Evolutionary conservation across 768 basidiomycete species (phyloP), one percentile per base, ranked within the genome.

Genomic region (Gloeophyllum trabeum): DNA sequence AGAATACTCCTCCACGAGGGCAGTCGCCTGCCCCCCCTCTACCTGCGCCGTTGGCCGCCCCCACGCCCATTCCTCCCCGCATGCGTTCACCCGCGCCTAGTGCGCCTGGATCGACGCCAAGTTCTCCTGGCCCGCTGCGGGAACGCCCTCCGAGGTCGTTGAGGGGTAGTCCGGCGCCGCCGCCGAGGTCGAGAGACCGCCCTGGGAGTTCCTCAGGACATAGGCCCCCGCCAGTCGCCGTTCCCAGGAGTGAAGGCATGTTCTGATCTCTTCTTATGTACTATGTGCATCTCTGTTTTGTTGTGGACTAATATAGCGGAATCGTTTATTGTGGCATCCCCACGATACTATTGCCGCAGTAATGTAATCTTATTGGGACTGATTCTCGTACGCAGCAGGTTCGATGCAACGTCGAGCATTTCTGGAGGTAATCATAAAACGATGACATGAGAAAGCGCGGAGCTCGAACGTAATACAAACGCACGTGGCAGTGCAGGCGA

Each of bases 201-300:
- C 82, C 84, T 2, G 70, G 73, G 10, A 83, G 79, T 53, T 54
- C 64, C 22, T 49, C 65, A 16, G 66, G 63, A 12, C 65, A 63
- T 46, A 67, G 71, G 18, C 65, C 71, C 16, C 68, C 73, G 3
- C 73, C 68, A 3, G 63, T 73, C 2, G 72, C 70, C 18, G 59
- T 76, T 35, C 73, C 76, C 19, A 70, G 65, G 49, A 64, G 73
- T 36, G 76, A 79, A 35, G 76, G 77, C 4, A 76, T 81, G 76
- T 70, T 81, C 54, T 80, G 58, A 69, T 28, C 24, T 18, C 16
- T n/a, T 35, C 20, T 20, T 32, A n/a, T n/a, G n/a, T n/a, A n/a
- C n/a, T n/a, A n/a, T n/a, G n/a, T n/a, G n/a, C n/a, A n/a, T n/a
- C n/a, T n/a, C n/a, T n/a, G n/a, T n/a, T n/a, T n/a, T n/a, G n/a